These are phyloP conservation scores for Amauroascus niger DNA, from an alignment of 2,329 filamentous ascomycete species.

Conservation along the genomic window DNA sequence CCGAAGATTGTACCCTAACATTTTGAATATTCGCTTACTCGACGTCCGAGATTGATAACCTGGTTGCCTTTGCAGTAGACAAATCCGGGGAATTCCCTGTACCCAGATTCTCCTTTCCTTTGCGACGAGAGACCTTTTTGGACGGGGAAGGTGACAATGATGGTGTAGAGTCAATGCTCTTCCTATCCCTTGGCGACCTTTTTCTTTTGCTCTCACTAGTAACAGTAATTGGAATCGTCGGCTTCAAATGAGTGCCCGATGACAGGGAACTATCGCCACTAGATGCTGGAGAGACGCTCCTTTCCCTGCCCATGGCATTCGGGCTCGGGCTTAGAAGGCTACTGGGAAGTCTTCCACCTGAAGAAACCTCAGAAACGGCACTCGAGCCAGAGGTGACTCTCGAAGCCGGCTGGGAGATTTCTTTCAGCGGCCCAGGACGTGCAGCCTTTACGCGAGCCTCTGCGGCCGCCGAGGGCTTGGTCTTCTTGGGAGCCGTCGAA, in stretches of 20 bases:
- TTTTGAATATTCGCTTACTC: background rate
- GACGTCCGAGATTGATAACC: background rate
- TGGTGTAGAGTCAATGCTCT: background rate
- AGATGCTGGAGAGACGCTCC: conserved; percentile 15
- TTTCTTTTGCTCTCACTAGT: conserved; percentile 23
- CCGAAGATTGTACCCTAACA: background rate
- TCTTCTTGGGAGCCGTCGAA: conserved; percentile 22
- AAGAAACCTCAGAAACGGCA: conserved; percentile 20
- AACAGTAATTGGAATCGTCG: conserved; percentile 15
- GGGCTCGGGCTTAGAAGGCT: conserved; percentile 27
- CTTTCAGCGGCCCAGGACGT: conserved; percentile 22
- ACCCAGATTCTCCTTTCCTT: background rate
- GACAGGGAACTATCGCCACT: conserved; percentile 7
- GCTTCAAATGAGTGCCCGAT: conserved; percentile 13
- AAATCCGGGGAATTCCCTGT: conserved; percentile 1
- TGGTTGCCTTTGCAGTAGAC: background rate
- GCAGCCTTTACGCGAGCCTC: conserved; percentile 6
- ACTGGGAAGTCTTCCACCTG: conserved; percentile 19
- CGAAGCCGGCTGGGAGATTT: conserved; percentile 25
- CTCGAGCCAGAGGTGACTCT: conserved; percentile 29
- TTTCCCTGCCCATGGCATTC: conserved; percentile 29
- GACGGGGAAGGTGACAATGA: conserved; percentile 13
- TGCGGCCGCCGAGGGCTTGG: background rate
- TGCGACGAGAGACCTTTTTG: conserved; percentile 19
- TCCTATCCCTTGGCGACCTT: conserved; percentile 16